Evolutionary conservation across 805 yeast species (phyloP), one percentile per base, ranked within the genome.

Genomic region (Yarrowia yakushimensis): DNA sequence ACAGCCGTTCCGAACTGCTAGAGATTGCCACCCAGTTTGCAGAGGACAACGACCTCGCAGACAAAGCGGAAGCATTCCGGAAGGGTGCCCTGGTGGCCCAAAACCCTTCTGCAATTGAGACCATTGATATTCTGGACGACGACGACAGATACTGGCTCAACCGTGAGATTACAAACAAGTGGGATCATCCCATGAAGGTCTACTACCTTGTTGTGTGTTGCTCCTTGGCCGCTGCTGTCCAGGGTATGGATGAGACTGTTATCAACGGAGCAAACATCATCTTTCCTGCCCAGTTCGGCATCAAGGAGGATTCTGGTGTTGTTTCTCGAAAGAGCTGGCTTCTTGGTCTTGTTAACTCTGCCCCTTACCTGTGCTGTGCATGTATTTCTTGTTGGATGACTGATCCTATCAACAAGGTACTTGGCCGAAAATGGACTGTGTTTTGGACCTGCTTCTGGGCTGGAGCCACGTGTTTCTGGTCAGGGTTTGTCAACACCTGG

Each of bases 171-270:
- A 66, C 74, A 6, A 82, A 81, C 45, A 79, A 83, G 25, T 75
- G 85, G 74, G 65, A 69, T 22, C 87, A 77, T 59, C 76, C 77
- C 12, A 63, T 61, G 41, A 63, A 75, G 13, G 71, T 79, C 70
- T 77, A 81, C 69, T 68, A 76, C 71, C 79, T 82, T 18, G 80
- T 83, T 72, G 80, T 85, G 10, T 74, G 84, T 68, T 84, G 87
- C 54, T 85, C 89, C 2, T 76, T 85, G 78, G 84, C 88, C 55
- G 83, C 83, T 17, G 86, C 88, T 7, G 85, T 87, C 7, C 87
- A 85, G 70, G 90, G 90, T 60, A 84, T 84, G 88, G 90, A 86
- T 70, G 88, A 86, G 71, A 81, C 88, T 8, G 89, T 85, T 9
- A 76, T 84, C 63, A 85, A 85, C 65, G 90, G 90, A 34, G 90